Evolutionary conservation across 805 yeast genomes (phyloP), one percentile per base, ranked within the genome.

Genomic region (Grigorovia humatica): DNA sequence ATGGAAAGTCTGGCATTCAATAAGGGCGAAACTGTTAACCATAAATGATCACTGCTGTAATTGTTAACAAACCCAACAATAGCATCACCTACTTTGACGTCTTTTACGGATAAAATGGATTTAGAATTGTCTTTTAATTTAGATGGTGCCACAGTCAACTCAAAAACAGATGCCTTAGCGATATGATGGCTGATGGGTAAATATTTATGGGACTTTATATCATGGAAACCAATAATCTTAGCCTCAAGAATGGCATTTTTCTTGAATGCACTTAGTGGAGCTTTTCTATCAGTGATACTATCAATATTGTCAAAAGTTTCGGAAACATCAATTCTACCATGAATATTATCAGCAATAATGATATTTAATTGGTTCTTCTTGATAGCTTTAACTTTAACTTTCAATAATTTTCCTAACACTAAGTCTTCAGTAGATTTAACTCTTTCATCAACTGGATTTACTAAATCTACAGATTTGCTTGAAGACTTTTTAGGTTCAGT

Each of bases 311-410:
- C 81, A 67, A 78, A 85, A 43, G 85, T 70, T 67, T 88, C 85
- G 17, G 89, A 77, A 17, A 83, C 73, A 59, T 88, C 95, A 53
- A 90, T 69, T 64, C 95, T 79, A 42, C 95, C 97, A 59, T 79
- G 85, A 54, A 81, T 72, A 62, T 85, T 82, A 54, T 84, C 93
- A 50, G 93, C 89, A 46, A 89, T 71, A 48, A 77, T 77, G 18
- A 90, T 85, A 59, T 82, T 82, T 57, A 90, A 70, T 69, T 87
- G 93, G 6, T 87, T 80, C 35, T 78, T 80, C 63, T 85, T 86
- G 41, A 86, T 76, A 1, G 82, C 71, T 48, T 76, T 81, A 51
- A 90, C 69, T 17, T 64, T 62, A 43, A 83, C 91, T 54, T 77
- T 75, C 9, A 89, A 81, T 20, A 75, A 53, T 44, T 71, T 76